A percentile compares a stretch with the other conserved stretches of the same genome.
Conservation (phyloP, 2,329 filamentous ascomycete genomes). For the Colletotrichum theobromicola region DNA sequence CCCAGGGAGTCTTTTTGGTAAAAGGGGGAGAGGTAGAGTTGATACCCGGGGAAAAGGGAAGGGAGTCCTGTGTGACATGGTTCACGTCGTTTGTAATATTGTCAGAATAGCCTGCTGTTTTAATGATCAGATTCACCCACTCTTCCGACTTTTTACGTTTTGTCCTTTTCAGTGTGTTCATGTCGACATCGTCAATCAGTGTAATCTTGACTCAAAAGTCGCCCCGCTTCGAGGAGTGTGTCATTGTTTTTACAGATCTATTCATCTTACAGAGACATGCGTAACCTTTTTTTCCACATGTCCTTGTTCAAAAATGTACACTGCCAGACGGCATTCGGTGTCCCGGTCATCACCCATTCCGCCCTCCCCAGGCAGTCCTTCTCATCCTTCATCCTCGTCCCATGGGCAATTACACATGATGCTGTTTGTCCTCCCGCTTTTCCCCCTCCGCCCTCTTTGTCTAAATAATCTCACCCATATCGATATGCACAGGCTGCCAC, state of each 20-base stretch:
- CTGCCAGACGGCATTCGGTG: slow-evolving; percentile 14
- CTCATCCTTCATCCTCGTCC: not conserved
- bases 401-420: slow-evolving; percentile 11
- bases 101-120: not conserved
- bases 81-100: not conserved
- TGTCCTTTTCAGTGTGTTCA: not conserved
- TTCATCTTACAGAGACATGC: slow-evolving; percentile 40
- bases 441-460: not conserved
- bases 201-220: not conserved
- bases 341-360: not conserved
- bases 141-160: not conserved
- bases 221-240: slow-evolving; percentile 13
- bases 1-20: slow-evolving; percentile 27
- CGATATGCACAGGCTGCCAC: slow-evolving; percentile 73
- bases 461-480: slow-evolving; percentile 73
- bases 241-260: slow-evolving; percentile 42
- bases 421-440: not conserved
- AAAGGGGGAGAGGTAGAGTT: not conserved
- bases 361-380: not conserved
- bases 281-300: slow-evolving; percentile 6
- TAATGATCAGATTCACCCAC: not conserved
- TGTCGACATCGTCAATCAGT: not conserved
- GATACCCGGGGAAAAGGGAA: slow-evolving; percentile 16
- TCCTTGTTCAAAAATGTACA: slow-evolving; percentile 21
- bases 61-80: not conserved